Evolutionary conservation across 306 rosid species (phyloP).

Genomic region (Vigna mungo): DNA sequence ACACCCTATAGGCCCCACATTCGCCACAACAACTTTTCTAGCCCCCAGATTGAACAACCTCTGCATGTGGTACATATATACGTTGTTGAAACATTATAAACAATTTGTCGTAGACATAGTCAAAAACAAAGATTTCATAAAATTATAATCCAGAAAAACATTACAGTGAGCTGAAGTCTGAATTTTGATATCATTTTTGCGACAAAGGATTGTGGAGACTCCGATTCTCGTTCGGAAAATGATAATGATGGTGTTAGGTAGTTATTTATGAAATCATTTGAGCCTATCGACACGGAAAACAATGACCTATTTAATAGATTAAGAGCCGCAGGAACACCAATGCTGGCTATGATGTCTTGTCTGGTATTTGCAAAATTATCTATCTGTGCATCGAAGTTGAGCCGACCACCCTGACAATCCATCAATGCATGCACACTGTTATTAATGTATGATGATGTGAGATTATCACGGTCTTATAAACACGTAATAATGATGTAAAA

Average conservation of each 20-base stretch:
- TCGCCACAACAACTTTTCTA: slow-evolving; percentile 65
- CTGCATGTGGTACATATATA: slow-evolving; percentile 50
- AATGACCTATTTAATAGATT: slow-evolving; percentile 52
- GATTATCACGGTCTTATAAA: too few species aligned
- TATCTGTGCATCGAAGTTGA: slow-evolving; percentile 69
- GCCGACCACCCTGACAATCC: slow-evolving; percentile 60
- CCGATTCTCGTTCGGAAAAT: slow-evolving; percentile 28
- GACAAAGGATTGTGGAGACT: slow-evolving; percentile 58
- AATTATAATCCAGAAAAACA: not conserved
- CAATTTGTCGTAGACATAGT: not conserved
- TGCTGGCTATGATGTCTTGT: slow-evolving; percentile 59
- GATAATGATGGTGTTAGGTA: slow-evolving; percentile 55
- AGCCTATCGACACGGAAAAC: slow-evolving; percentile 67
- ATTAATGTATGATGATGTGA: not conserved
- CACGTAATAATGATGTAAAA: too few species aligned
- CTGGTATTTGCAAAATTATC: slow-evolving; percentile 74
- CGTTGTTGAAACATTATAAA: not conserved
- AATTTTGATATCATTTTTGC: slow-evolving; percentile 60
- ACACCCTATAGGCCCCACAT: slow-evolving; percentile 86
- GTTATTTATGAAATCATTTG: slow-evolving; percentile 77
- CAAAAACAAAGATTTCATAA: not conserved
- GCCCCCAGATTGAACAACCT: slow-evolving; percentile 71
- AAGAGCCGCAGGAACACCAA: slow-evolving; percentile 55
- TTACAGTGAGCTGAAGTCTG: slow-evolving; percentile 66
- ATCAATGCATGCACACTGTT: slow-evolving; percentile 7